Evolutionary conservation across 768 basidiomycete species (phyloP), one percentile per base, ranked within the genome.

Genomic region (Amanita pallidorosea): DNA sequence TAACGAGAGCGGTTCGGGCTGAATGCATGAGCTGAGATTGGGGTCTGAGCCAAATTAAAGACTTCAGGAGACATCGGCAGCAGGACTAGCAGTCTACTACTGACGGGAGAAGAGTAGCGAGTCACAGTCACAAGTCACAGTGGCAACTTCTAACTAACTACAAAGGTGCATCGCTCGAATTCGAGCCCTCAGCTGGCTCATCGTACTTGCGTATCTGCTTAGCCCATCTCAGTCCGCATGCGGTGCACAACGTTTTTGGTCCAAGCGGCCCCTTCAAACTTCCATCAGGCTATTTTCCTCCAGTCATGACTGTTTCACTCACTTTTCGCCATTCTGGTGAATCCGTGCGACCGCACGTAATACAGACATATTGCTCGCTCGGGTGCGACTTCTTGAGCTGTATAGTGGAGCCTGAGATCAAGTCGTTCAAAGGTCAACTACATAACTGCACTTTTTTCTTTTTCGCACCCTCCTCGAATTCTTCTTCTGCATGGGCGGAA

Each of bases 311-410:
- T 40, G n/a, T n/a, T 33, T 7, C 17, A 56, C 65, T 18, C 22
- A 71, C 89, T 76, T 92, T 94, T 58, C 95, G 79, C 95, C 95
- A 99, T 68, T 99, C 95, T 0, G 96, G 94, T 37, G 91, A 94
- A 65, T 93, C 90, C 1, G 94, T 97, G 53, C 91, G 76, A 15
- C 96, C 96, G 58, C 95, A 99, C 12, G 85, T 91, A 29, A 88
- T 75, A 60, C 93, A 97, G 9, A 94, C 89, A 61, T 91, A 80
- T 60, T 86, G 85, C 50, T 88, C 86, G 3, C 67, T 61, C 17
- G 63, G 63, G 35, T 74, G 67, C 7, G 66, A 60, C 54, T 80
- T 81, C 61, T 77, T 77, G 49, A 63, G 47, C 75, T 75, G 53
- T 31, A 23, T 12, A 34, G 27, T 20, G 27, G 15, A 25, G 35